Evolutionary conservation across 1,284 basidiomycete species (phyloP).

Genomic region (Heliocybe sulcata): DNA sequence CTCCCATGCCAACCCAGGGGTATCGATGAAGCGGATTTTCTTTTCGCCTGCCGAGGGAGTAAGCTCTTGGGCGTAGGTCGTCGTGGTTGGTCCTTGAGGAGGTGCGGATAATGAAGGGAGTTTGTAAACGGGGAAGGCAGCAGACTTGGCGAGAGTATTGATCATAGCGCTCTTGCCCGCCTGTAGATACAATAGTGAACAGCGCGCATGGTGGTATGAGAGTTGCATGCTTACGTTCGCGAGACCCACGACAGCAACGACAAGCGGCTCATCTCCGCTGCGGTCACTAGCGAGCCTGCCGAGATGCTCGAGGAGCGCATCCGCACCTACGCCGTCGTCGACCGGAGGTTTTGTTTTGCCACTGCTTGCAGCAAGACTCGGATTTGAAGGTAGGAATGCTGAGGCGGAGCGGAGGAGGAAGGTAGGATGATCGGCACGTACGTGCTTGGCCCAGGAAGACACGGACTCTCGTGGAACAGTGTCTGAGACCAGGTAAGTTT

Average conservation of each 20-base stretch:
- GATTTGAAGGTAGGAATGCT: constrained; percentile 45
- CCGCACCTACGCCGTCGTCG: constrained; percentile 55
- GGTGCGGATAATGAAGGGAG: constrained; percentile 35
- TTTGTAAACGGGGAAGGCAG: constrained; percentile 58
- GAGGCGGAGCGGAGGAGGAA: constrained; percentile 78
- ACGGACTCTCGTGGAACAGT: constrained; percentile 80
- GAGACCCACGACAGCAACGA: constrained; percentile 70
- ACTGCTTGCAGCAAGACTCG: constrained; percentile 26
- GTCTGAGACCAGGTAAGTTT: constrained; percentile 44
- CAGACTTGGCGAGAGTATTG: constrained; percentile 60
- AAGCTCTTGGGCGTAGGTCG: constrained; percentile 61
- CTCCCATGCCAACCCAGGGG: constrained; percentile 72
- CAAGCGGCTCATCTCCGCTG: constrained; percentile 36
- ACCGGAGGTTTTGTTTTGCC: constrained; percentile 33
- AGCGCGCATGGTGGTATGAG: not conserved
- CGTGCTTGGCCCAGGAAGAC: constrained; percentile 65
- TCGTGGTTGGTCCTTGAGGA: constrained; percentile 61
- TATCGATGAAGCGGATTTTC: constrained; percentile 68
- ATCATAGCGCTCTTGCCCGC: constrained; percentile 79
- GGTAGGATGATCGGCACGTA: constrained; percentile 67
- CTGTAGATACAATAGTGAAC: constrained; percentile 24
- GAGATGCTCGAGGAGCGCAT: constrained; percentile 39
- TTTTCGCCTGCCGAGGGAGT: constrained; percentile 35
- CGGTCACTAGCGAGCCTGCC: constrained; percentile 39
- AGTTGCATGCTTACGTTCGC: constrained; percentile 49